Evolutionary conservation across 2,329 filamentous ascomycete genomes (phyloP).

Genomic region (Cadophora sp.): DNA sequence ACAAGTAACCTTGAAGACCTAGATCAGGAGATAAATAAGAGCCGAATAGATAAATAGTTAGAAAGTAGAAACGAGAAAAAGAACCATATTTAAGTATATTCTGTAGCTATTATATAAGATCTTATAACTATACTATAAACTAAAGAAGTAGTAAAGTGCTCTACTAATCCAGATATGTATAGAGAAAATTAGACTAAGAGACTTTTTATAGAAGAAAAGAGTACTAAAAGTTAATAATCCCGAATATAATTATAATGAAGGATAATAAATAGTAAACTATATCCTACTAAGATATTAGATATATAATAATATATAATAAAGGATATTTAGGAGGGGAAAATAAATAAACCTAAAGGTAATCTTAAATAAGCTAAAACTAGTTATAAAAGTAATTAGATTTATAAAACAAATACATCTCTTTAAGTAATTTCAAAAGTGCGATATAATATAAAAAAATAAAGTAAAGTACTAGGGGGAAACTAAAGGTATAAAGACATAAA

Average conservation of each 20-base stretch:
- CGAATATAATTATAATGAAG: background rate
- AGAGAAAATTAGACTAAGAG: conserved; percentile 3
- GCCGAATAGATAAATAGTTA: conserved; percentile 5
- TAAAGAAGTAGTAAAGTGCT: conserved; percentile 4
- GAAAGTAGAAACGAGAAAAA: conserved; percentile 7
- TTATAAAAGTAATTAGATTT: no score
- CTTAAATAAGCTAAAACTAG: no score
- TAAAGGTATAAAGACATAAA: no score
- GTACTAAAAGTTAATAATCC: background rate
- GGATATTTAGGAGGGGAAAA: no score
- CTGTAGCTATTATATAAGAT: conserved; percentile 1
- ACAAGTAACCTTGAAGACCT: conserved; percentile 3
- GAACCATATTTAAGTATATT: conserved; percentile 8
- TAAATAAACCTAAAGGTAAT: no score
- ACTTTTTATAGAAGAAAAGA: no score
- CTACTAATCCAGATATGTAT: background rate
- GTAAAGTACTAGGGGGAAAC: no score
- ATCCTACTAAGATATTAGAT: background rate
- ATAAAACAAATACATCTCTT: no score
- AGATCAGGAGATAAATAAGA: conserved; percentile 2
- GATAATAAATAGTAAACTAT: background rate
- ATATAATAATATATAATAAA: conserved; percentile 1
- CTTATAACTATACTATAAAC: background rate
- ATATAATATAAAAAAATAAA: no score
- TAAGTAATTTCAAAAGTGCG: no score